Conservation (phyloP, 1,284 basidiomycete species). For the Fomitopsis pinicola region DNA sequence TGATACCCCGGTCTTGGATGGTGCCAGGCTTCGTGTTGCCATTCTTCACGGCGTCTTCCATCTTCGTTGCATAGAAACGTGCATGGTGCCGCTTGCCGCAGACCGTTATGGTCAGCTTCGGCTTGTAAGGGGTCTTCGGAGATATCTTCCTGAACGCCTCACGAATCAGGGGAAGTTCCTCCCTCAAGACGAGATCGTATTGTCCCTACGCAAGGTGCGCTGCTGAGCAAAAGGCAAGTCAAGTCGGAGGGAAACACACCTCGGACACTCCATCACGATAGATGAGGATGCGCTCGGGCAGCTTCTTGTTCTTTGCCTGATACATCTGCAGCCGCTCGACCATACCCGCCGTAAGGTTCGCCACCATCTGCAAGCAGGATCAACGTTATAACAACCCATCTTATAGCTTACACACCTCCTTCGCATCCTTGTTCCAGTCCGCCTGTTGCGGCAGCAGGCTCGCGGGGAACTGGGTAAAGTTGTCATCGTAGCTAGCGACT, state of each 20-base stretch:
- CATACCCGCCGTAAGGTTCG: constrained; percentile 61
- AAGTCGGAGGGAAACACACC: constrained; percentile 27
- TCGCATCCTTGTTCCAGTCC: constrained; percentile 33
- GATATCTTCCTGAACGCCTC: constrained; percentile 54
- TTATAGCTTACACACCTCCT: constrained; percentile 48
- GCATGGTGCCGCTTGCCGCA: constrained; percentile 81
- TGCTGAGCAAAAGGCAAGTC: neutral
- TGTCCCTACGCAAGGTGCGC: constrained; percentile 48
- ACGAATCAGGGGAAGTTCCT: constrained; percentile 56
- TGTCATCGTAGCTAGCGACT: constrained; percentile 63
- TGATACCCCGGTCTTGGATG: constrained; percentile 70
- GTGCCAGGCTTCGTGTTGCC: constrained; percentile 75
- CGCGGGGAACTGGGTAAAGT: constrained; percentile 70
- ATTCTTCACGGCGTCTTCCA: constrained; percentile 45
- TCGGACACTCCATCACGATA: constrained; percentile 78
- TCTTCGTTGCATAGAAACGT: constrained; percentile 54
- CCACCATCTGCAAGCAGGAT: constrained; percentile 50
- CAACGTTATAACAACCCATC: neutral
- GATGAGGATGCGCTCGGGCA: constrained; percentile 64
- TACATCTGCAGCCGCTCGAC: constrained; percentile 62
- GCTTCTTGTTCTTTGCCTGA: constrained; percentile 42
- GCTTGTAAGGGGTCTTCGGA: constrained; percentile 45
- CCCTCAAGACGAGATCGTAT: constrained; percentile 50
- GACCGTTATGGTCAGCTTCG: constrained; percentile 65
- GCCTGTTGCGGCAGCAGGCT: constrained; percentile 58